phyloP scores from a whole-genome alignment of 2,329 filamentous ascomycete genomes.

The Blumeria graminis region DNA sequence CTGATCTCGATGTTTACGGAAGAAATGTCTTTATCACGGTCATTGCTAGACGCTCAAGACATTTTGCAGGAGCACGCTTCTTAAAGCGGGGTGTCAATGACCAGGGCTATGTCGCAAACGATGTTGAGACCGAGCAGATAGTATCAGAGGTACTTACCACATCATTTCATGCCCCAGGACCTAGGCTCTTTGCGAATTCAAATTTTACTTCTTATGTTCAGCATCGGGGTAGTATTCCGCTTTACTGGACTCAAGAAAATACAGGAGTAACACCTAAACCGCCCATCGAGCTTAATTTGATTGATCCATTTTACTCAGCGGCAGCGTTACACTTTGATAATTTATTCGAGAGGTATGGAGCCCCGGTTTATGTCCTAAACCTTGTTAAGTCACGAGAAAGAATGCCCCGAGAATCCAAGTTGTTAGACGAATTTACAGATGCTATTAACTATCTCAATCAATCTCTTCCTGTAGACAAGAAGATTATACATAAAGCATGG shows the following conservation, averaged over 20 bases:
- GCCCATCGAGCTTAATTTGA: conserved; percentile 82
- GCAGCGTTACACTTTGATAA: conserved; percentile 90
- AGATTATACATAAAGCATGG: conserved; percentile 85
- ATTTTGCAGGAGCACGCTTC: conserved; percentile 85
- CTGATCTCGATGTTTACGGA: conserved; percentile 64
- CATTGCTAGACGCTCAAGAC: conserved; percentile 73
- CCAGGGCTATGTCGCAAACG: conserved; percentile 80
- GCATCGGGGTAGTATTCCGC: conserved; percentile 83
- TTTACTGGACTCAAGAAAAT: conserved; percentile 94
- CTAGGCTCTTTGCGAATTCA: conserved; percentile 63
- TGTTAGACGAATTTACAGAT: conserved; percentile 66
- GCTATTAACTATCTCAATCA: conserved; percentile 87
- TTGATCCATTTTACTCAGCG: conserved; percentile 86
- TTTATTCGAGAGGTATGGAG: conserved; percentile 77
- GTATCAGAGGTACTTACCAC: conserved; percentile 87
- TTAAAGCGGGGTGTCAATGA: conserved; percentile 90
- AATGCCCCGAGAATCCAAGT: conserved; percentile 72
- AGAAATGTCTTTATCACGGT: conserved; percentile 77
- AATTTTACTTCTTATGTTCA: conserved; percentile 93
- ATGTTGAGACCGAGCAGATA: conserved; percentile 96
- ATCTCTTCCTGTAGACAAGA: conserved; percentile 60
- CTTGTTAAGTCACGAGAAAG: conserved; percentile 75
- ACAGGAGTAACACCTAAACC: conserved; percentile 90
- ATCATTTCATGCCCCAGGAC: conserved; percentile 81
- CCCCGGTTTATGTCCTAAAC: conserved; percentile 77